Conservation (phyloP, 495 filamentous ascomycete species). For the Talaromyces nanjingensis region DNA sequence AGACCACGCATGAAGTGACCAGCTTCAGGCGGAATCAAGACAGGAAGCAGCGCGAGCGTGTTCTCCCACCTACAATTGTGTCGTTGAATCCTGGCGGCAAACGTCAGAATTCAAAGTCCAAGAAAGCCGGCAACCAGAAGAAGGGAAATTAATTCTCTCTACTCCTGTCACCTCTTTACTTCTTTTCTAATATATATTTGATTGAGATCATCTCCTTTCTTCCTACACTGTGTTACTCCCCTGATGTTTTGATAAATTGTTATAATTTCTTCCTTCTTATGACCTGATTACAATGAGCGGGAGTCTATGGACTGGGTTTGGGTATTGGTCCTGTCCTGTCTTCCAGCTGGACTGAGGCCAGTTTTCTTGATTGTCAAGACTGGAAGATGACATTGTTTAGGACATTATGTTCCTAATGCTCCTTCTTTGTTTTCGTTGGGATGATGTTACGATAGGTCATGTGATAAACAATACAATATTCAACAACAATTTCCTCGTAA, state of each 20-base stretch:
- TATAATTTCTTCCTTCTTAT: conserved; percentile 11
- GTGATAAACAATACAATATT: not conserved
- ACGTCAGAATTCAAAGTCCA: conserved; percentile 28
- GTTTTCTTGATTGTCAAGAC: not conserved
- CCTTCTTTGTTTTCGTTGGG: not conserved
- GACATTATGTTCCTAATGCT: not conserved
- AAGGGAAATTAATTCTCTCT: conserved; percentile 4
- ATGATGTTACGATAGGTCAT: conserved; percentile 4
- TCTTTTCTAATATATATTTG: conserved; percentile 10
- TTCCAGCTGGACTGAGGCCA: not conserved
- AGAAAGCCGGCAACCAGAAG: conserved; percentile 20
- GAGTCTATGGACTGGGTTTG: not conserved
- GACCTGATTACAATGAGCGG: conserved; percentile 9
- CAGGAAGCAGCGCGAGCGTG: conserved; percentile 40
- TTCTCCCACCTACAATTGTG: conserved; percentile 35
- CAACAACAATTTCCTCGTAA: too few species aligned
- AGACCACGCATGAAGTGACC: conserved; percentile 29
- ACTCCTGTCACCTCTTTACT: not conserved
- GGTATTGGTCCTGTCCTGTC: not conserved
- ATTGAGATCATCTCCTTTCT: conserved; percentile 8
- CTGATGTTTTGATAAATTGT: conserved; percentile 6
- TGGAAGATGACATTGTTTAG: not conserved
- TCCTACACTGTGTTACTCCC: conserved; percentile 8
- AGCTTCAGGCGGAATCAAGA: conserved; percentile 32
- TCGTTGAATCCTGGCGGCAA: conserved; percentile 34